Base-by-base conservation (phyloP, 495 filamentous ascomycete genomes). In the Aspergillus avenaceus region DNA sequence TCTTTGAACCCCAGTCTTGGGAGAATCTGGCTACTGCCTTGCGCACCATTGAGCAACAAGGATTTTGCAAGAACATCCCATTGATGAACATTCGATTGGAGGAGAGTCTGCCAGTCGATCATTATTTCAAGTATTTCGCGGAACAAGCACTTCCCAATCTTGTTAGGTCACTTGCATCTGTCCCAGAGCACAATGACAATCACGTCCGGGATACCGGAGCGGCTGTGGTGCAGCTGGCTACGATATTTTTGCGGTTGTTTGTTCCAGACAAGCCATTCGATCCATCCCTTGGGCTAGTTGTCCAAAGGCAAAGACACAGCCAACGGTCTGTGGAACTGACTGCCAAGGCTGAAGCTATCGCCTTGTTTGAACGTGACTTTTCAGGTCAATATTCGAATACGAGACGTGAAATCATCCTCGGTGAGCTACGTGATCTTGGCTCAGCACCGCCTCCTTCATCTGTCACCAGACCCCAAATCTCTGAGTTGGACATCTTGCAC, bases 201-300 rank as follows among this genome's bases (percentile, higher is more conserved):
- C 52, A 41, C 23, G 40, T 63, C 28, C 60, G 53, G 19, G 51
- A 41, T 36, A 58, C 67, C 23, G 67, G 67, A 25, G 34, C 62
- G n/a, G 65, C 64, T 11, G 55, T 67, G 7, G 63, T 73, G 26
- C 65, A 73, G 45, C 36, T 77, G 11, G 68, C 73, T 13, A 60
- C 70, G 6, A 67, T 72, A 27, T 64, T 73, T 27, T 67, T 99
- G 23, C 78, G 80, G 37, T 77, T 97, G 7, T 97, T 90, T 57
- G 84, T 97, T 3, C 91, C 95, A 0, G 85, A 95, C 62, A 82
- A 83, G 59, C 77, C 86, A 3, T 92, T 87, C 50, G 93, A 99
- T 63, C 93, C 93, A 11, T 88, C 91, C 21, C 72, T 91, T 47
- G 79, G 81, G 47, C 76, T 86, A n/a, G 78, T 84, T 31, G 71